These are phyloP conservation scores for Phascolomyces articulosus DNA, from an alignment of 371 early-diverging fungal genomes.

Conservation along the genomic window DNA sequence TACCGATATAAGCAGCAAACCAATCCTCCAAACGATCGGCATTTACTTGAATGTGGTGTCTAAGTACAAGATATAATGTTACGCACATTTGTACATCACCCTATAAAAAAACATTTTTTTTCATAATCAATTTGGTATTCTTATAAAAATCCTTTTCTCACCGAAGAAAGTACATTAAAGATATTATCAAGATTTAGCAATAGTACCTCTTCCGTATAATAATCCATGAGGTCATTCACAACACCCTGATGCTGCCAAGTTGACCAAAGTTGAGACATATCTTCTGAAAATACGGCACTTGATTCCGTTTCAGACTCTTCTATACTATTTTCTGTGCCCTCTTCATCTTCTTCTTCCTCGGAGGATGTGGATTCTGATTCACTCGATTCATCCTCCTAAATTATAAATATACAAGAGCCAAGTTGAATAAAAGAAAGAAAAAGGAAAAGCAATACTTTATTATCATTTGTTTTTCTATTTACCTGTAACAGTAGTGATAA, in stretches of 20 bases:
- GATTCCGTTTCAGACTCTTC: background rate
- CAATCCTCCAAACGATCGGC: constrained; percentile 64
- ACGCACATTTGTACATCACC: constrained; percentile 90
- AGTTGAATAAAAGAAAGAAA: background rate
- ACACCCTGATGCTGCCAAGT: constrained; percentile 63
- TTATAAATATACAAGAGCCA: background rate
- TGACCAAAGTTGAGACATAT: constrained; percentile 33
- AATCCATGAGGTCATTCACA: constrained; percentile 62
- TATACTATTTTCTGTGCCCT: background rate
- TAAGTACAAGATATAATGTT: constrained; percentile 68
- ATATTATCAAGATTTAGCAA: too few species aligned
- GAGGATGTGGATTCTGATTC: background rate
- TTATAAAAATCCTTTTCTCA: background rate
- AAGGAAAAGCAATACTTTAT: background rate
- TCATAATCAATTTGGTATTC: background rate
- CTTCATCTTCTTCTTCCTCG: background rate
- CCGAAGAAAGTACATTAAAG: background rate
- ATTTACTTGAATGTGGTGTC: constrained; percentile 47
- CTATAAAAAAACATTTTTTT: constrained; percentile 16
- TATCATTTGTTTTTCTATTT: too few species aligned
- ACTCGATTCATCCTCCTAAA: background rate
- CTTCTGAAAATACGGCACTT: background rate
- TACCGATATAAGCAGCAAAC: constrained; percentile 77
- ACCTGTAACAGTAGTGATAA: too few species aligned
- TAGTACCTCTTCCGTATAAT: constrained; percentile 79